These are phyloP conservation scores for Tulasnella sp. DNA, from an alignment of 768 basidiomycete species.

Conservation along the genomic window DNA sequence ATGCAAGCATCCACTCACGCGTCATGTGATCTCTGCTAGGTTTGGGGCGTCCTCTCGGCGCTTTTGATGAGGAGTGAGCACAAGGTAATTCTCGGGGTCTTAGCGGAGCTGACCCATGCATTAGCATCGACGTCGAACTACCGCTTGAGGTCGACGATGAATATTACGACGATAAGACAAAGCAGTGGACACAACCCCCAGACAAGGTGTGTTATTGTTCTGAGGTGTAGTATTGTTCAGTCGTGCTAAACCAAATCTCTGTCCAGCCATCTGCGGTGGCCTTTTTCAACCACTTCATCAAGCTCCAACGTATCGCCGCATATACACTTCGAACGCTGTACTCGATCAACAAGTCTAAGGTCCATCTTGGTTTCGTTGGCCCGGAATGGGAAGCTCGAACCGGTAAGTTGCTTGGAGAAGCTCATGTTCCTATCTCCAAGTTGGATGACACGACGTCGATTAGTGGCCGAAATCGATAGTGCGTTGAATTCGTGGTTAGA, in stretches of 20 bases:
- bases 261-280: conserved; percentile 41
- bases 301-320: conserved; percentile 48
- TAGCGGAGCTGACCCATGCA: background rate
- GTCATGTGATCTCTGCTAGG: no score
- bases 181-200: conserved; percentile 51
- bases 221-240: no score
- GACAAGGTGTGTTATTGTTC: conserved; percentile 28
- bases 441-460: background rate
- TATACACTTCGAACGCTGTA: conserved; percentile 58
- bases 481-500: conserved; percentile 64
- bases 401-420: background rate
- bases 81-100: background rate
- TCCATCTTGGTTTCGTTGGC: conserved; percentile 39
- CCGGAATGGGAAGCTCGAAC: conserved; percentile 52
- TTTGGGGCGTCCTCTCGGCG: conserved; percentile 52
- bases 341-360: conserved; percentile 51
- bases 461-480: conserved; percentile 51
- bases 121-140: conserved; percentile 57
- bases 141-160: conserved; percentile 71
- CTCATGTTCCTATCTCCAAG: background rate
- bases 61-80: conserved; percentile 64
- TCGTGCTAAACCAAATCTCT: no score
- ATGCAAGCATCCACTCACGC: background rate
- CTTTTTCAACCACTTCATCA: conserved; percentile 44
- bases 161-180: conserved; percentile 53